Base-by-base conservation (phyloP, 192 early-diverging fungal genomes). In the Rhizophagus clarus region DNA sequence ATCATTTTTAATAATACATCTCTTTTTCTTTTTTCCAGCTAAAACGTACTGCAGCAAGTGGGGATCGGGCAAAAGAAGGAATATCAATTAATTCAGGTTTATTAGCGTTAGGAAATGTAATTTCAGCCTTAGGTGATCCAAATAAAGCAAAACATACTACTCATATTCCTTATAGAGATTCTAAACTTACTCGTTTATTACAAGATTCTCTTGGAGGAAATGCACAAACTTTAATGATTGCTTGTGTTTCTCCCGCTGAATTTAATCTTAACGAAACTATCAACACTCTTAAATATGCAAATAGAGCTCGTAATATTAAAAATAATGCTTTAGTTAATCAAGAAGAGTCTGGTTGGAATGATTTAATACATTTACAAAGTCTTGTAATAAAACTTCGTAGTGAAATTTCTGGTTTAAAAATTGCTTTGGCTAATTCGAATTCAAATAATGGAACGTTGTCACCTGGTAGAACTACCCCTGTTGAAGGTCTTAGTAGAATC, bases 61-160 rank as follows among this genome's bases (percentile, higher is more conserved):
- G 97, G 29, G 97, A 97, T 68, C 89, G 97, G 61, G 93, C 93
- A 79, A 94, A 94, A 82, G 97, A 99, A 81, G 97, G 97, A 76
- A 99, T 99, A 74, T 94, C 93, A 31, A 99, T 98, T 84, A 99
- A 98, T 84, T 93, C 95, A 37, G 98, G 97, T 7, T 88, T 99
- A 22, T 85, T 97, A 74, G 97, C 97, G 8, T 90, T 99, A 28
- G 98, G 97, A 77, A 99, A 99, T 83, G 97, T 98, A 28, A 99
- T 99, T 70, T 96, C 94, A 10, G 98, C 97, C 0, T 86, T 99
- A 22, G 96, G 96, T 31, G 97, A 97, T 81, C 85, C 89, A 11
- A 68, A 84, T 7, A 88, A 88, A 68, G 83, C 81, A 51, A 87
- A 87, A 77, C 86, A 85, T 49, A 83, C 84, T 32, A 88, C 87